These are phyloP conservation scores for Astragalus glycyphyllos DNA, from an alignment of 306 rosid species.

Conservation along the genomic window DNA sequence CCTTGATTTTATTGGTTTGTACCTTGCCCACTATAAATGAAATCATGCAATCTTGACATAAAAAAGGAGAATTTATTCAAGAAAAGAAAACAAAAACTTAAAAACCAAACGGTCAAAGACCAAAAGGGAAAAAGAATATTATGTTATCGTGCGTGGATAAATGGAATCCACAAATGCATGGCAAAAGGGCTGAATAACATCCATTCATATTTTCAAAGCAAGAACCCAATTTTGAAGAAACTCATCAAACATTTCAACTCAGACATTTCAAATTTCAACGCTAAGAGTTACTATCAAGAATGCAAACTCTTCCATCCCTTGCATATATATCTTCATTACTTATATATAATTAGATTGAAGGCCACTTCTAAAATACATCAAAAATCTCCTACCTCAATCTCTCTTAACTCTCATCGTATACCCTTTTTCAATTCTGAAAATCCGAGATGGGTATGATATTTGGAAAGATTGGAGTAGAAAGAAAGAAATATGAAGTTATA, in stretches of 20 bases:
- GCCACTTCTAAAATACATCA: neutral
- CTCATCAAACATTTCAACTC: neutral
- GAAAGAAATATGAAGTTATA: slow-evolving; percentile 60
- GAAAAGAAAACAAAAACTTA: neutral
- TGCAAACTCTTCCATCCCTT: neutral
- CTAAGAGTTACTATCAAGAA: neutral
- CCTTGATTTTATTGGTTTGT: no score
- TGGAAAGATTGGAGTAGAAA: slow-evolving; percentile 73
- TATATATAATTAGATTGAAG: slow-evolving; percentile 25
- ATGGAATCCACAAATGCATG: slow-evolving; percentile 40
- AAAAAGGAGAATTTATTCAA: no score
- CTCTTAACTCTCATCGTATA: neutral
- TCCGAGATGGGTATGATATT: slow-evolving; percentile 78
- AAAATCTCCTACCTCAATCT: neutral
- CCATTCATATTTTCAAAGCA: slow-evolving; percentile 16
- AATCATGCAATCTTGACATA: no score
- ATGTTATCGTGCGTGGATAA: slow-evolving; percentile 44
- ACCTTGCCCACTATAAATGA: no score
- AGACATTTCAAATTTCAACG: neutral
- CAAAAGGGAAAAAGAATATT: neutral
- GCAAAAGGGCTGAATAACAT: neutral
- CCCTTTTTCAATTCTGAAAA: neutral
- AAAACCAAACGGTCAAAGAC: neutral
- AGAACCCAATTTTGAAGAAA: slow-evolving; percentile 38
- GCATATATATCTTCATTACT: neutral